These are phyloP conservation scores for Sugiyamaella neomexicana DNA, from an alignment of 1,139 yeast genomes.

Conservation along the genomic window DNA sequence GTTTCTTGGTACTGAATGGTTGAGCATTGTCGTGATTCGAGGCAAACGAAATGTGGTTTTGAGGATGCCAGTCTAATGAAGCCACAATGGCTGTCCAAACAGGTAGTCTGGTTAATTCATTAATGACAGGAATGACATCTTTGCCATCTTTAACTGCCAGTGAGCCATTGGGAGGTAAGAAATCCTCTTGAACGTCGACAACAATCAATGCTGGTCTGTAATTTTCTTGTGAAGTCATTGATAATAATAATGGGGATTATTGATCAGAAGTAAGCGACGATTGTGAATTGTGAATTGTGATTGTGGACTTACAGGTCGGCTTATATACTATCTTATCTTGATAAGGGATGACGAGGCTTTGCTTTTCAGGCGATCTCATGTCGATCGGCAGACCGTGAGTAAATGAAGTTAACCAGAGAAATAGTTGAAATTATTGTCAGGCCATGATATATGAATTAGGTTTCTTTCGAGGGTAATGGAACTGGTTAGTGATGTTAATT, in stretches of 20 bases:
- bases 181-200: constrained; percentile 84
- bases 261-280: not conserved
- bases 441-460: too few species aligned
- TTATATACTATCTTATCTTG: constrained; percentile 1
- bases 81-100: constrained; percentile 67
- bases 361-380: not conserved
- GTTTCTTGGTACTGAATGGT: constrained; percentile 52
- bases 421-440: not conserved
- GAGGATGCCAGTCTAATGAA: constrained; percentile 90
- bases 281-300: too few species aligned
- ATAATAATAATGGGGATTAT: not conserved
- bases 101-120: constrained; percentile 43
- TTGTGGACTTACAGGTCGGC: not conserved
- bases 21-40: constrained; percentile 53
- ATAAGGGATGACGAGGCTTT: not conserved
- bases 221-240: not conserved
- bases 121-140: constrained; percentile 54
- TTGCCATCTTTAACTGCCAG: constrained; percentile 71
- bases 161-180: constrained; percentile 74
- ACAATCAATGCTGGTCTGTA: constrained; percentile 52
- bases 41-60: constrained; percentile 78
- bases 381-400: not conserved
- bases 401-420: not conserved
- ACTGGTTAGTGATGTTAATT: too few species aligned
- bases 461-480: too few species aligned